Conservation (phyloP, 805 yeast species). For the Schwanniomyces occidentalis region DNA sequence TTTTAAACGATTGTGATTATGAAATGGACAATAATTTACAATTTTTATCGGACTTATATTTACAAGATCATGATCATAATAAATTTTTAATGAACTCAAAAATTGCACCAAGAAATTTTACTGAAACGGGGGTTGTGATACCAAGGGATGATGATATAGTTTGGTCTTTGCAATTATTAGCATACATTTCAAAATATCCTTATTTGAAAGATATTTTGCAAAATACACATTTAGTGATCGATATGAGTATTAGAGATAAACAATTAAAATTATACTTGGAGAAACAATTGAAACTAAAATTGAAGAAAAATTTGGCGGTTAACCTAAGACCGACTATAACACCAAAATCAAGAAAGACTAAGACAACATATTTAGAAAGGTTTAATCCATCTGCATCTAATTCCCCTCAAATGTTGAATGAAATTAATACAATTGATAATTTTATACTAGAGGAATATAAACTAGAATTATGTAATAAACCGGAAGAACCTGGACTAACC, state of each 20-base stretch:
- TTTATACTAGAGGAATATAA: conserved; percentile 36
- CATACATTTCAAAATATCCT: conserved; percentile 91
- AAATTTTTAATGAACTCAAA: conserved; percentile 27
- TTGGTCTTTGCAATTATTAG: conserved; percentile 89
- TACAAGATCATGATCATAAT: conserved; percentile 34
- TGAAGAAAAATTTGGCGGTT: conserved; percentile 29
- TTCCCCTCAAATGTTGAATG: conserved; percentile 41
- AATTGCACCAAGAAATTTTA: conserved; percentile 38
- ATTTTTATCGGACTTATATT: conserved; percentile 40
- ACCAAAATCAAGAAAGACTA: conserved; percentile 32
- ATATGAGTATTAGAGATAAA: conserved; percentile 50
- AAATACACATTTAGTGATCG: conserved; percentile 71
- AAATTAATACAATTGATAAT: conserved; percentile 29
- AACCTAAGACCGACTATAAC: conserved; percentile 32
- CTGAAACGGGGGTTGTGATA: conserved; percentile 68
- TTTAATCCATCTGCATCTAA: conserved; percentile 37
- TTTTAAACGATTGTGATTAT: conserved; percentile 31
- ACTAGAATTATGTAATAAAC: conserved; percentile 27
- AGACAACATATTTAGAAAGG: conserved; percentile 15
- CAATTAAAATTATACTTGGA: conserved; percentile 37
- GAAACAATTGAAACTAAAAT: conserved; percentile 32
- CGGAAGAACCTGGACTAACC: conserved; percentile 20
- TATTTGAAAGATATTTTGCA: conserved; percentile 73
- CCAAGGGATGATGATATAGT: conserved; percentile 93
- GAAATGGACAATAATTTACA: conserved; percentile 45